Evolutionary conservation across 768 basidiomycete species (phyloP), one percentile per base, ranked within the genome.

Genomic region (Termitomyces sp.): DNA sequence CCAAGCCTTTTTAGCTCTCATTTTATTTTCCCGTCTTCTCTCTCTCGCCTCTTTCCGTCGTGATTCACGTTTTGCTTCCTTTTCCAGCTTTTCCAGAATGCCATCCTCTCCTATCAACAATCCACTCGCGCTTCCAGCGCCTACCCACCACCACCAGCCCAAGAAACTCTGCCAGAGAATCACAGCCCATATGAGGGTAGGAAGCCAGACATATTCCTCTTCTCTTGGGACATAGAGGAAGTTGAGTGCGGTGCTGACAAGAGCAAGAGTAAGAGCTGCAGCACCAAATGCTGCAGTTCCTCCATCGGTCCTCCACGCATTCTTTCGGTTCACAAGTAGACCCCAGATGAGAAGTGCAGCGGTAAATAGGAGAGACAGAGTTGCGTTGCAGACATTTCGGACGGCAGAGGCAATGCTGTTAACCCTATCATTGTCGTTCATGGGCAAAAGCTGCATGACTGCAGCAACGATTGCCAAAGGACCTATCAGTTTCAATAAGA

Each of bases 71-170:
- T 87, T 88, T 63, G 83, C 84, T 66, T 85, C 76, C 55, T 75
- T 75, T 32, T 70, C 63, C 50, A 89, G 72, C 58, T 85, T 79
- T 59, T 91, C 88, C 67, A 91, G 87, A 53, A 92, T 79, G 64
- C 90, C 89, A 9, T 76, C 75, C 36, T 75, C 71, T n/a, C 70
- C 70, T 35, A 67, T 83, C 38, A 78, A 11, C 15, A 57, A 64
- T 7, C 76, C 75, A 33, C 88, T 81, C 9, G 89, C 91, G 80
- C 90, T 92, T 6, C 94, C 91, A 2, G 90, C 86, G n/a, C 95
- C 95, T 15, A 94, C 94, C 94, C 94, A 98, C 95, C 95, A 98
- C 95, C 95, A 98, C 93, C 94, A 98, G 0, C 92, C 94, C 22
- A 97, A 75, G 74, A 96, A 96, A 73, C 87, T 93, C 79, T 99